A percentile compares a stretch with the other conserved stretches of the same genome.
Conservation (phyloP, 2,329 filamentous ascomycete species). For the Paramyrothecium roridum region DNA sequence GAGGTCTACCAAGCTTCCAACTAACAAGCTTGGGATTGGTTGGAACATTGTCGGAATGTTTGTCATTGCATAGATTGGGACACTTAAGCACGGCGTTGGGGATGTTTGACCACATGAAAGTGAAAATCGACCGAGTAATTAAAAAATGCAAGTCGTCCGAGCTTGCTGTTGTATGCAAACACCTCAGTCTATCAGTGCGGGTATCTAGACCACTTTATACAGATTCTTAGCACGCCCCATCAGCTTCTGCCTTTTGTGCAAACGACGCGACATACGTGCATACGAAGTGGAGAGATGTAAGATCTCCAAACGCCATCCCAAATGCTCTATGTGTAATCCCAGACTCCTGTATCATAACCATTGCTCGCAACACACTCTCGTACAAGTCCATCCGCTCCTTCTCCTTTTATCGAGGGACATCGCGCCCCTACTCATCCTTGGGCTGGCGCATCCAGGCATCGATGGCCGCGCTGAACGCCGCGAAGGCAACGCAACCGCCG, state of each 20-base stretch:
- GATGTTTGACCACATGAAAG: conserved; percentile 4
- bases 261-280: not conserved
- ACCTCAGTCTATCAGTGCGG: conserved; percentile 3
- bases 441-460: conserved; percentile 87
- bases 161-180: conserved; percentile 11
- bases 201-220: conserved; percentile 16
- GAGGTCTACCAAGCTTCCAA: conserved; percentile 45
- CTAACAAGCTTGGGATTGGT: not conserved
- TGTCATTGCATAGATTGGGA: not conserved
- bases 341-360: not conserved
- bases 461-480: conserved; percentile 87
- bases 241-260: conserved; percentile 7
- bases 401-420: not conserved
- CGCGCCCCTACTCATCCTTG: conserved; percentile 47
- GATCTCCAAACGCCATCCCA: conserved; percentile 26
- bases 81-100: not conserved
- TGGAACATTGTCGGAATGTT: not conserved
- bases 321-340: conserved; percentile 21
- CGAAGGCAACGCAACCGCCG: conserved; percentile 88
- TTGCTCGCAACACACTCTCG: not conserved
- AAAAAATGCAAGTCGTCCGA: conserved; percentile 8
- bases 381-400: not conserved
- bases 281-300: conserved; percentile 1
- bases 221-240: conserved; percentile 7
- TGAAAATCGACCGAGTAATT: conserved; percentile 7